These are phyloP conservation scores for Tubosaeta sp. DNA, from an alignment of 768 basidiomycete genomes.

Conservation along the genomic window DNA sequence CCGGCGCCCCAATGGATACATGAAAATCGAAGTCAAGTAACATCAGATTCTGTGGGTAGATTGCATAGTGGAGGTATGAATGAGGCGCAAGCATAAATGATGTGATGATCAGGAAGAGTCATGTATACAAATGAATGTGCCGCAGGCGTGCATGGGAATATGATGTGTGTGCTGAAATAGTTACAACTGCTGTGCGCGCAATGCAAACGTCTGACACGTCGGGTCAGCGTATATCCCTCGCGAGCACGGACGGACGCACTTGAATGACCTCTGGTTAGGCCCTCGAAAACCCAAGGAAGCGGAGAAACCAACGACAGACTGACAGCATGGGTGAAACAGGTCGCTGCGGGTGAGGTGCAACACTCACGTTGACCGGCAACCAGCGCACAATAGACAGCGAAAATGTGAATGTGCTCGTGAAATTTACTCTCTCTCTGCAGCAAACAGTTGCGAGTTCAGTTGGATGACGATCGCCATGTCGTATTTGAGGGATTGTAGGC, in stretches of 20 bases:
- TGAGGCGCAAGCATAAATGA: not conserved
- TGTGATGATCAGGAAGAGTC: constrained; percentile 13
- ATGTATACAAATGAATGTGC: constrained; percentile 16
- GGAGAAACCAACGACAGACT: constrained; percentile 26
- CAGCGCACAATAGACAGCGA: constrained; percentile 19
- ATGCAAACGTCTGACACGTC: constrained; percentile 3
- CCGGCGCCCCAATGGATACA: not conserved
- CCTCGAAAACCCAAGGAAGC: constrained; percentile 23
- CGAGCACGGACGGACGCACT: constrained; percentile 1
- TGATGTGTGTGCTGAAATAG: constrained; percentile 13
- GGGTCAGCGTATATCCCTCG: constrained; percentile 2
- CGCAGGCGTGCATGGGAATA: constrained; percentile 21
- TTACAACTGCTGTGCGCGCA: constrained; percentile 10
- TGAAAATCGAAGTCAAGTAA: not conserved
- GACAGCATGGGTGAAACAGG: not conserved
- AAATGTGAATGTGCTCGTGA: constrained; percentile 5
- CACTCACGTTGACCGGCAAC: constrained; percentile 26
- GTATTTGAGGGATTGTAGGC: constrained; percentile 1
- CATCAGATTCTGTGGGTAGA: not conserved
- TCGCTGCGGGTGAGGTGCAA: not conserved
- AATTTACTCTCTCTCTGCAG: constrained; percentile 9
- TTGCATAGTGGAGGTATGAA: constrained; percentile 9
- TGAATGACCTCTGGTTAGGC: constrained; percentile 17
- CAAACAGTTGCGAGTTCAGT: constrained; percentile 19
- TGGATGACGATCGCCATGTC: constrained; percentile 11